phyloP scores from a whole-genome alignment of 768 basidiomycete species.

The Collybiopsis luxurians region DNA sequence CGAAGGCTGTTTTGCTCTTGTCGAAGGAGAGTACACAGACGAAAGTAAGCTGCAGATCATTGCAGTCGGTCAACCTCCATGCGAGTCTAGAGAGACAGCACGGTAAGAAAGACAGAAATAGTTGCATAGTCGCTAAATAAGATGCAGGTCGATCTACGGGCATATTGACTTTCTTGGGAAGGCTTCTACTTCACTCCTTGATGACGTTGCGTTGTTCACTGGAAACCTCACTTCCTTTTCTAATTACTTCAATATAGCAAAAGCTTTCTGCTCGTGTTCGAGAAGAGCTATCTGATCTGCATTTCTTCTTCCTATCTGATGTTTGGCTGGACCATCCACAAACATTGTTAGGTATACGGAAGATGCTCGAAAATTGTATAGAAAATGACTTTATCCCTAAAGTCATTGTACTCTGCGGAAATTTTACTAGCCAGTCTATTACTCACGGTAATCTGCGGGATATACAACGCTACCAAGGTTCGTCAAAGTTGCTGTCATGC shows the following conservation, averaged over 20 bases:
- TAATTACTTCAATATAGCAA: constrained; percentile 35
- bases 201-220: constrained; percentile 66
- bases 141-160: constrained; percentile 81
- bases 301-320: constrained; percentile 94
- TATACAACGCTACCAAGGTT: constrained; percentile 85
- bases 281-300: constrained; percentile 69
- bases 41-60: constrained; percentile 86
- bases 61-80: constrained; percentile 96
- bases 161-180: constrained; percentile 98
- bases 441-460: constrained; percentile 75
- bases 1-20: constrained; percentile 91
- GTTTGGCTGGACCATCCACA: constrained; percentile 92
- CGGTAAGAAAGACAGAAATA: constrained; percentile 44
- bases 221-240: constrained; percentile 2
- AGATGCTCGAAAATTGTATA: constrained; percentile 87
- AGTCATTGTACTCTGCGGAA: constrained; percentile 90
- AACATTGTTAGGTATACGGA: constrained; percentile 74
- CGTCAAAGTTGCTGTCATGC: not conserved
- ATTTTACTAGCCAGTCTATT: constrained; percentile 86
- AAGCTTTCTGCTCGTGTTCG: constrained; percentile 60
- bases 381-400: constrained; percentile 87
- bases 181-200: constrained; percentile 83
- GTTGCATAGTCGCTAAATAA: constrained; percentile 7
- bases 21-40: constrained; percentile 96
- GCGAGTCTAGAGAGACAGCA: constrained; percentile 82